These are phyloP conservation scores for Podospora comata DNA, from an alignment of 495 filamentous ascomycete genomes.

Conservation along the genomic window DNA sequence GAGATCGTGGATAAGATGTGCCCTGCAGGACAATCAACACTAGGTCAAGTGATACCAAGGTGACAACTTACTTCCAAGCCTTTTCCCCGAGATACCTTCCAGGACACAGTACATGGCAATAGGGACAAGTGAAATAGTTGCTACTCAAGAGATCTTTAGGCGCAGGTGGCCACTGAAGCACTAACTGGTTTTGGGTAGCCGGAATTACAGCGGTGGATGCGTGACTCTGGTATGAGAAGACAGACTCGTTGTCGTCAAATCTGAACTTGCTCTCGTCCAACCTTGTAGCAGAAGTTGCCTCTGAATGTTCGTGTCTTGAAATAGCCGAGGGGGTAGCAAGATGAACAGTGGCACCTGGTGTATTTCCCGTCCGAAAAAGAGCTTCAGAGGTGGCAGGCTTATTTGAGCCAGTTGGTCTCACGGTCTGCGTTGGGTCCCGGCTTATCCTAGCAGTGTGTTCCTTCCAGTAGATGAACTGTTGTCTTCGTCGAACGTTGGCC, in stretches of 20 bases:
- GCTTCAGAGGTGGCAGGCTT: neutral
- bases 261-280: neutral
- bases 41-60: neutral
- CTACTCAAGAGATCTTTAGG: conserved; percentile 8
- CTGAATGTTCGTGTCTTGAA: neutral
- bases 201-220: conserved; percentile 10
- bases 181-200: neutral
- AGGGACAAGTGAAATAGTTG: conserved; percentile 25
- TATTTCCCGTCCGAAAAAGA: neutral
- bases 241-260: conserved; percentile 10
- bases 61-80: neutral
- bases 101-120: conserved; percentile 27
- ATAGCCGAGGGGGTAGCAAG: neutral
- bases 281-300: neutral
- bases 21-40: conserved; percentile 13
- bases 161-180: conserved; percentile 10
- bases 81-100: conserved; percentile 11
- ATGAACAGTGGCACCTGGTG: neutral
- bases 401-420: neutral
- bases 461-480: conserved; percentile 32
- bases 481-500: conserved; percentile 24
- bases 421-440: neutral
- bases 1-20: conserved; percentile 34
- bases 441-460: conserved; percentile 14
- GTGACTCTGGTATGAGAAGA: conserved; percentile 14